Evolutionary conservation across 2,329 filamentous ascomycete species (phyloP).

Genomic region (Penicillium sp.): DNA sequence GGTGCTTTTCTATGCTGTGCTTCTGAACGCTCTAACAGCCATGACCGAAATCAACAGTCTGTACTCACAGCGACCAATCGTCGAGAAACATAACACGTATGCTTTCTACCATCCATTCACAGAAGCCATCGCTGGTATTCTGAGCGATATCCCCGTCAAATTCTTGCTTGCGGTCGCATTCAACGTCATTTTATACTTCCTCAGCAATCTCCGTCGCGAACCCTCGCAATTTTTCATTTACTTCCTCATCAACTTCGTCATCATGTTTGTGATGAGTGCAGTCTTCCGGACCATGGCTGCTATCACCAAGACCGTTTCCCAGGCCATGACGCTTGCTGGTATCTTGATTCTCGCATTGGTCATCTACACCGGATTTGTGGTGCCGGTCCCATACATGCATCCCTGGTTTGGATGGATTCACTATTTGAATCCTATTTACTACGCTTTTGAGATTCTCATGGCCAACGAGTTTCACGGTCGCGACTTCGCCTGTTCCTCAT

Average conservation of each 20-base stretch:
- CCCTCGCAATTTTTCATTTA: conserved; percentile 84
- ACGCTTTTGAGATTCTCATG: conserved; percentile 79
- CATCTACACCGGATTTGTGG: conserved; percentile 54
- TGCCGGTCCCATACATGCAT: conserved; percentile 64
- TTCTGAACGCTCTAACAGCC: conserved; percentile 77
- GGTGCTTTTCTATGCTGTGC: conserved; percentile 80
- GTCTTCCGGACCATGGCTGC: conserved; percentile 79
- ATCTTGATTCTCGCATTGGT: conserved; percentile 48
- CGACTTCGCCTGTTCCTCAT: conserved; percentile 57
- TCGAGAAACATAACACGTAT: conserved; percentile 37
- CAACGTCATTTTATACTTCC: conserved; percentile 81
- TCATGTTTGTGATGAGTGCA: conserved; percentile 78
- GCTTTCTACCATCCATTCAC: conserved; percentile 37
- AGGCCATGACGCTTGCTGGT: conserved; percentile 59
- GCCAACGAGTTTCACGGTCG: conserved; percentile 77
- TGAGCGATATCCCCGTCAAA: conserved; percentile 68
- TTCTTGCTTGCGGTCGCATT: conserved; percentile 72
- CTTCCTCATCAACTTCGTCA: conserved; percentile 73
- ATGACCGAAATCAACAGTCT: conserved; percentile 49
- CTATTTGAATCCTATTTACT: conserved; percentile 77
- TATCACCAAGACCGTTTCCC: conserved; percentile 66
- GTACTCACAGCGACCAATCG: conserved; percentile 29
- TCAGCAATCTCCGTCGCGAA: conserved; percentile 75
- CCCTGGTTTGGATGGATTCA: conserved; percentile 81
- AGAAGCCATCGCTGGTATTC: conserved; percentile 19